Conservation (phyloP, 371 early-diverging fungal species). For the Mucor racemosus region DNA sequence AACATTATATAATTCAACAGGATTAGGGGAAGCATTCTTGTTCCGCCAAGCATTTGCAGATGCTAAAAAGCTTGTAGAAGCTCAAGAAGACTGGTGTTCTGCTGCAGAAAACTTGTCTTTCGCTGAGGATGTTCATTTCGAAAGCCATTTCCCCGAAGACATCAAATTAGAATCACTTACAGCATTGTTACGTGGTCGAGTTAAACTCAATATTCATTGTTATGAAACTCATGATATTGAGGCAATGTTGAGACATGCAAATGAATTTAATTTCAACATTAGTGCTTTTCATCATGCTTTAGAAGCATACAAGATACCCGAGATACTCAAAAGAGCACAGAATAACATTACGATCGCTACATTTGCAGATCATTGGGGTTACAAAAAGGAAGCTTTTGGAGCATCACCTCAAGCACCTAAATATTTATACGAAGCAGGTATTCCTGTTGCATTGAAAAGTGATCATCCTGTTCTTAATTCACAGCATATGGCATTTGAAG, state of each 20-base stretch:
- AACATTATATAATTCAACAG: slow-evolving; percentile 9
- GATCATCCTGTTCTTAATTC: slow-evolving; percentile 83
- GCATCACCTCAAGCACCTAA: slow-evolving; percentile 63
- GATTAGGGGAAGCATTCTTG: slow-evolving; percentile 78
- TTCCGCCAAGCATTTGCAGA: slow-evolving; percentile 67
- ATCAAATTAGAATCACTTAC: slow-evolving; percentile 65
- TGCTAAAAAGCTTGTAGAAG: slow-evolving; percentile 54
- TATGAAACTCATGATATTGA: slow-evolving; percentile 74
- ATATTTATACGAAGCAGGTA: slow-evolving; percentile 66
- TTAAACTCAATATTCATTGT: slow-evolving; percentile 76
- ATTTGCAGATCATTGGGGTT: slow-evolving; percentile 74
- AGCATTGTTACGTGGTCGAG: slow-evolving; percentile 73
- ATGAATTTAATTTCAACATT: slow-evolving; percentile 79
- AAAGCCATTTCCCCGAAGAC: slow-evolving; percentile 68
- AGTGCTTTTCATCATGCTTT: slow-evolving; percentile 83
- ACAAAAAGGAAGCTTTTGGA: slow-evolving; percentile 78
- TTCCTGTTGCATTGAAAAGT: slow-evolving; percentile 73
- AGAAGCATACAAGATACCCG: slow-evolving; percentile 77
- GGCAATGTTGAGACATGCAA: slow-evolving; percentile 73
- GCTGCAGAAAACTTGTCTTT: slow-evolving; percentile 40
- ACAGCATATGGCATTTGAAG: slow-evolving; percentile 74
- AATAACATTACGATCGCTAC: slow-evolving; percentile 65
- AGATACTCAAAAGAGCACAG: slow-evolving; percentile 64
- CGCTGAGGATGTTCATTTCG: slow-evolving; percentile 25
- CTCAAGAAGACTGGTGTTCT: slow-evolving; percentile 83